Evolutionary conservation across 2,329 filamentous ascomycete species (phyloP).

Genomic region (Aureobasidium vineae): DNA sequence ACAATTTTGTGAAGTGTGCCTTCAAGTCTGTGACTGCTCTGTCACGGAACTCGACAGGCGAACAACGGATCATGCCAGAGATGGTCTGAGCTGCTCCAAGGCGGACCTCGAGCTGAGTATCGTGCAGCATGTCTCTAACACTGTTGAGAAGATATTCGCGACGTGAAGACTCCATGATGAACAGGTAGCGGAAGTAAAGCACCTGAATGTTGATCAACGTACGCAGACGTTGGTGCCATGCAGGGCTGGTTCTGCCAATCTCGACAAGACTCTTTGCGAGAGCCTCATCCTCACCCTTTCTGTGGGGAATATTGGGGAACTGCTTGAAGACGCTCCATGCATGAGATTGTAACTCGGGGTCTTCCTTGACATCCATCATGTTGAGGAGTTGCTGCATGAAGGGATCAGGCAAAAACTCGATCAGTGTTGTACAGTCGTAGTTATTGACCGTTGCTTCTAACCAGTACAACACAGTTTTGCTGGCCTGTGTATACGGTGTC

Average conservation of each 20-base stretch:
- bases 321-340: conserved; percentile 98
- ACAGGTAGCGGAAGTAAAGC: conserved; percentile 94
- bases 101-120: conserved; percentile 89
- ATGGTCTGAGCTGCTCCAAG: conserved; percentile 89
- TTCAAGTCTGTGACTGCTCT: conserved; percentile 74
- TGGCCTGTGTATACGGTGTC: conserved; percentile 90
- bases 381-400: conserved; percentile 93
- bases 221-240: conserved; percentile 93
- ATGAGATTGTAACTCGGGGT: conserved; percentile 88
- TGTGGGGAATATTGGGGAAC: conserved; percentile 90
- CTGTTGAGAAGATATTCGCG: conserved; percentile 82
- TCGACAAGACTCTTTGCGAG: conserved; percentile 85
- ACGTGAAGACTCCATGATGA: conserved; percentile 73
- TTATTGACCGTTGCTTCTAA: conserved; percentile 87
- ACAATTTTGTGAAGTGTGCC: conserved; percentile 71
- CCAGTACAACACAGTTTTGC: conserved; percentile 95
- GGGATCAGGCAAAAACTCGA: conserved; percentile 83
- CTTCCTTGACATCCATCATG: conserved; percentile 99
- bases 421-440: conserved; percentile 86
- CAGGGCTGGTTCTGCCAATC: conserved; percentile 77
- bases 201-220: conserved; percentile 98
- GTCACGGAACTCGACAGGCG: conserved; percentile 73
- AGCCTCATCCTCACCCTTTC: conserved; percentile 74
- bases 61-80: conserved; percentile 97
- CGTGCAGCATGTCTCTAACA: conserved; percentile 92